These are phyloP conservation scores for Trypanosoma theileri DNA, from an alignment of 208 protist species.

Conservation along the genomic window DNA sequence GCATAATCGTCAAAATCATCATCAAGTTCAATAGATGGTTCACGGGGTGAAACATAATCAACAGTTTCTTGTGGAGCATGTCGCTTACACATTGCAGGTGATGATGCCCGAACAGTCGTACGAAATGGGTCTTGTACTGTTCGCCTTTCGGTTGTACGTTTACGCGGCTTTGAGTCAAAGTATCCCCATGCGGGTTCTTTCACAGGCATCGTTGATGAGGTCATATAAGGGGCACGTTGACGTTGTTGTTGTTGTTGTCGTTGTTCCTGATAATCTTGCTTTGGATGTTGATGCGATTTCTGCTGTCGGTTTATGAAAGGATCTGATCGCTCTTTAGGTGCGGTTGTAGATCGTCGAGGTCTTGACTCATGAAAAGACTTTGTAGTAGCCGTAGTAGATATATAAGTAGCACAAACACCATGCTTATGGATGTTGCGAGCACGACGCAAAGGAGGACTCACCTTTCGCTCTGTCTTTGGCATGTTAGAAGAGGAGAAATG, in stretches of 20 bases:
- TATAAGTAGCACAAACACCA: not conserved
- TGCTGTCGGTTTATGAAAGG: not conserved
- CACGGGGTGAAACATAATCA: not conserved
- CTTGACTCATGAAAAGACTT: not conserved
- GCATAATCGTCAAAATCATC: conserved; percentile 2
- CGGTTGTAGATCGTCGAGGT: not conserved
- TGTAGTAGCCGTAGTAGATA: not conserved
- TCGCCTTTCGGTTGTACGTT: not conserved
- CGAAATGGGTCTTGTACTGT: conserved; percentile 10
- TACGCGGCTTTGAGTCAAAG: not conserved
- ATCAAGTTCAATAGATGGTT: conserved; percentile 20
- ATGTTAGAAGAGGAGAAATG: not conserved
- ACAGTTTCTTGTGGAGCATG: not conserved
- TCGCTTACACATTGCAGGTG: not conserved
- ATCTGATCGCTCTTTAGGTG: not conserved
- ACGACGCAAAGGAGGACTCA: not conserved
- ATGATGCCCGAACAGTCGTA: not conserved
- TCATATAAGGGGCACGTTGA: not conserved
- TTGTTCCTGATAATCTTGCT: not conserved
- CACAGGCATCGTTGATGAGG: not conserved
- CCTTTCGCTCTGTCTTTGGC: not conserved
- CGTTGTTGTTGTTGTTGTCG: not conserved
- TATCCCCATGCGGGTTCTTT: not conserved
- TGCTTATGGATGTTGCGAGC: not conserved
- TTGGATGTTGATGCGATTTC: too few relatives aligned